Percentiles rank a stretch among this genome's conserved stretches.
phyloP scores from a whole-genome alignment of 306 rosid genomes.

The Vigna nakashimae region DNA sequence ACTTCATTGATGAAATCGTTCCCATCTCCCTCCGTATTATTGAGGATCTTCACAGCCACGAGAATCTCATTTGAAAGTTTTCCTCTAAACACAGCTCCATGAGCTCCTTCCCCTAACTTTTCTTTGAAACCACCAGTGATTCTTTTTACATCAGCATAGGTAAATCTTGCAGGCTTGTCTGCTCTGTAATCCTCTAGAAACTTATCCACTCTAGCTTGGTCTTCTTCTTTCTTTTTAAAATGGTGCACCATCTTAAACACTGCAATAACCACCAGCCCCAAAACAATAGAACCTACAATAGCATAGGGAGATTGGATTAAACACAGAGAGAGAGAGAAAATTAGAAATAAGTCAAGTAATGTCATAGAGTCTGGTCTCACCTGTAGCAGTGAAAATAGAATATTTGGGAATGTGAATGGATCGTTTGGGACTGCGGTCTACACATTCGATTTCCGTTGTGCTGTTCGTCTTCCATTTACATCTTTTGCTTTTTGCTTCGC shows the following conservation, averaged over 20 bases:
- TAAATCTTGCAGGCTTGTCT: not conserved
- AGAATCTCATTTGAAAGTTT: not conserved
- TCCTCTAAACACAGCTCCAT: conserved; percentile 4
- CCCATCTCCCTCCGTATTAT: not conserved
- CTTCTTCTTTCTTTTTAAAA: conserved; percentile 1
- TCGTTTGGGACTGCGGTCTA: not conserved
- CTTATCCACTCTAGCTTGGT: not conserved
- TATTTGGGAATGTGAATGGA: not conserved
- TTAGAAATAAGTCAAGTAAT: not conserved
- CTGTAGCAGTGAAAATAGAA: not conserved
- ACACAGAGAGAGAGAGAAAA: not conserved
- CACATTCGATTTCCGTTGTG: not conserved
- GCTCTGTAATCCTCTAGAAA: not conserved
- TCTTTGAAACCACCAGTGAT: not conserved
- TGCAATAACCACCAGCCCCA: not conserved
- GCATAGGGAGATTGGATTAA: not conserved
- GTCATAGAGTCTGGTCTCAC: not conserved
- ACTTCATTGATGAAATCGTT: conserved; percentile 11
- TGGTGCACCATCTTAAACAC: not conserved
- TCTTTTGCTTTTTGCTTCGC: not conserved
- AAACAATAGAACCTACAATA: not conserved
- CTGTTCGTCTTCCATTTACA: not conserved
- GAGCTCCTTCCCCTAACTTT: not conserved
- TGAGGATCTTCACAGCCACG: conserved; percentile 16
- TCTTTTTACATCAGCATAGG: conserved; percentile 7